Evolutionary conservation across 1,139 yeast genomes (phyloP).

Genomic region (Geotrichum restrictum): DNA sequence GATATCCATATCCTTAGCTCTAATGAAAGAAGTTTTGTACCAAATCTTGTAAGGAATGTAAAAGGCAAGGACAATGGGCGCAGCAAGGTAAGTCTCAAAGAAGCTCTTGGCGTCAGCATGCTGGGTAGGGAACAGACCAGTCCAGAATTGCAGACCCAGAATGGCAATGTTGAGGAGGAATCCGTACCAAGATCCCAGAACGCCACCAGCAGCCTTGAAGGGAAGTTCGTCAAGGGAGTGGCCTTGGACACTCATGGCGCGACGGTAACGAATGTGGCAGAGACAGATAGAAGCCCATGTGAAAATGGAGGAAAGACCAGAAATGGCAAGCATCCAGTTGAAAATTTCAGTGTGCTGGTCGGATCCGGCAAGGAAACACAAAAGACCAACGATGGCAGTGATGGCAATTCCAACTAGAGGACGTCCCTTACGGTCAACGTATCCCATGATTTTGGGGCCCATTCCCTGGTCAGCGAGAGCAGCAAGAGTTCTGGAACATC

Average conservation of each 20-base stretch:
- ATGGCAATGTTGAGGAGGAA: constrained; percentile 56
- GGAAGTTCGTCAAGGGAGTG: constrained; percentile 63
- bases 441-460: constrained; percentile 67
- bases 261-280: constrained; percentile 63
- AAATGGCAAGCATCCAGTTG: constrained; percentile 71
- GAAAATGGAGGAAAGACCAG: constrained; percentile 73
- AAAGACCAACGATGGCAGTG: constrained; percentile 58
- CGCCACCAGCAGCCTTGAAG: constrained; percentile 67
- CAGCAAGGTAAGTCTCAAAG: constrained; percentile 50
- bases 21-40: constrained; percentile 41
- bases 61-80: constrained; percentile 45
- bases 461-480: constrained; percentile 71
- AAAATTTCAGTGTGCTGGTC: constrained; percentile 66
- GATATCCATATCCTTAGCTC: constrained; percentile 48
- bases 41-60: constrained; percentile 49
- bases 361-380: constrained; percentile 66
- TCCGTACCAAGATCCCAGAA: constrained; percentile 67
- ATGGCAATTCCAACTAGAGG: constrained; percentile 63
- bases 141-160: constrained; percentile 56
- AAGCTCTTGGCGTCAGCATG: constrained; percentile 42
- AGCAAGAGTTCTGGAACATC: constrained; percentile 73
- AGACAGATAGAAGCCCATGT: constrained; percentile 72
- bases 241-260: constrained; percentile 57
- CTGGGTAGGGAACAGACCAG: constrained; percentile 63
- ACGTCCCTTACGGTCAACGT: constrained; percentile 70